Base-by-base conservation (phyloP, 495 filamentous ascomycete genomes). In the Daldinia childiae region DNA sequence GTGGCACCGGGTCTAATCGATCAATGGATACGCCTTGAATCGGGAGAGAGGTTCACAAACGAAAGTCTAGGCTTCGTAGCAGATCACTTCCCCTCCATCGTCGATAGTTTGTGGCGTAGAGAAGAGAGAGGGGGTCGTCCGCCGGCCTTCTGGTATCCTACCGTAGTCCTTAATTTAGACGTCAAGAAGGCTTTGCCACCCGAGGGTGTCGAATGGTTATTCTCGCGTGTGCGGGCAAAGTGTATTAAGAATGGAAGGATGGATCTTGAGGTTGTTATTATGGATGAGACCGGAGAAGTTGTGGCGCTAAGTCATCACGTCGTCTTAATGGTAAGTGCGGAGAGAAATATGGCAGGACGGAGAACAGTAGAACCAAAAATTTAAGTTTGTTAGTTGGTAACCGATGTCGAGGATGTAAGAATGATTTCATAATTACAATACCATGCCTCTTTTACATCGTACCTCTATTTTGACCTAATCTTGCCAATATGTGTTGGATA, bases 81-180 rank as follows among this genome's bases (percentile, higher is more conserved):
- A 30, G 90, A 93, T 77, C 84, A 87, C 82, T 92, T 89, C 69
- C 74, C 75, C 0, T 63, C 67, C 38, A 56, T 76, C 30, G 54
- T 78, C 38, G 63, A 75, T 3, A 43, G 52, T 1, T 32, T 75
- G 15, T 71, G 72, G 72, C 52, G 38, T 12, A 32, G 3, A 24
- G 55, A 61, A n/a, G 24, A 77, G 41, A 51, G 62, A 45, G 71
- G 66, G 6, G 43, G 54, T 19, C 79, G 62, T 50, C 79, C 78
- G 8, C 79, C 78, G 57, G 19, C 68, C 4, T 76, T 86, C 71
- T 94, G 92, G 92, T 94, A 91, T 80, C 92, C 91, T 15, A 95
- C 92, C 3, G 78, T 94, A 41, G 79, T 86, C 17, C 76, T 92
- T 72, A 88, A 87, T 70, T 66, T 92, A 30, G 90, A 92, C 68